Evolutionary conservation across 2,329 filamentous ascomycete genomes (phyloP), one percentile per base, ranked within the genome.

Genomic region (Mycocentrospora acerina): DNA sequence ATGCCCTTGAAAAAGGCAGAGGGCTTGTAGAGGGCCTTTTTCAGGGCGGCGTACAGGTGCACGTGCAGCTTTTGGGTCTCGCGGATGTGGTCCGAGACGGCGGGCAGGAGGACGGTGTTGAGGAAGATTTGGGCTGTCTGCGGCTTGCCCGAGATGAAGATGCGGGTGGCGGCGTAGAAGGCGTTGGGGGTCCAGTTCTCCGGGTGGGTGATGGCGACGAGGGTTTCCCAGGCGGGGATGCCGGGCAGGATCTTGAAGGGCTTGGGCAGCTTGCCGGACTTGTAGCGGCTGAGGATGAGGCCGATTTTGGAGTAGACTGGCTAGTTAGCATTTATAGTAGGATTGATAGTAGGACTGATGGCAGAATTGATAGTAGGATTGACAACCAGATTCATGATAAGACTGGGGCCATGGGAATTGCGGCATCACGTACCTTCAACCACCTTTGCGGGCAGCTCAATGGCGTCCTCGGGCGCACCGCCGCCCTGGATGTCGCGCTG

Each of bases 1-100:
- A 98, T 82, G 4, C 90, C 93, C 68, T 96, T 95, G 79, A 98
- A 98, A 71, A 95, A 98, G 13, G 90, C 90, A 0, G 88, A 85
- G 6, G 93, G 93, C 67, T 95, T 95, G 75, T 95, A 96, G 11
- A 96, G 77, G 7, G 82, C 82, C 66, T 95, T 95, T 71, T 96
- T 96, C 40, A 98, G 75, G 0, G 89, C 81, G 57, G 94, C 91
- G 78, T 96, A 98, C 7, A 97, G 76, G 66, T 98, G 93, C 0
- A 96, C 85, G 60, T 96, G 96, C 41, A 98, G 77, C 67, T 96
- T 96, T 70, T 93, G 93, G 48, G 84, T 90, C 68, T 98, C 90
- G 62, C 85, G 83, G 44, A 98, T 97, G 57, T 97, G 88, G 58
- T 95, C 87, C 45, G 90, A 85, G n/a, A 97, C 90, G 34, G 84